A percentile compares a stretch with the other conserved stretches of the same genome.
These are phyloP conservation scores for Allomyces macrogynus DNA, from an alignment of 192 early-diverging fungal species.

Conservation along the genomic window DNA sequence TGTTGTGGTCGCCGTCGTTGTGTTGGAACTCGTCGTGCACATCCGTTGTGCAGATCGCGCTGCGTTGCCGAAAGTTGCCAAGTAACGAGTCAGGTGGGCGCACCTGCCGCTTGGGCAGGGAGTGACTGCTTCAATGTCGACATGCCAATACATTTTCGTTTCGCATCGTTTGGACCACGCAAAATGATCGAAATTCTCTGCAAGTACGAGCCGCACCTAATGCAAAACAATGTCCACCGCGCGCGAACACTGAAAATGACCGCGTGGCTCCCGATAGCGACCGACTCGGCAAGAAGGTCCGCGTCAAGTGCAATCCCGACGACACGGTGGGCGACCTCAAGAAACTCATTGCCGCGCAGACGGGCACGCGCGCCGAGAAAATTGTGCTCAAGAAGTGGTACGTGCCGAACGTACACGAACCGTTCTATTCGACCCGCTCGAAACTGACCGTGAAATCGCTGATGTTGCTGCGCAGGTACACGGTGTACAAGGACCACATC, in stretches of 20 bases:
- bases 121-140: neutral
- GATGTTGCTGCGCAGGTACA: constrained; percentile 36
- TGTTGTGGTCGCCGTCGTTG: too few species aligned
- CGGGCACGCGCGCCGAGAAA: constrained; percentile 68
- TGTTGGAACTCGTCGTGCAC: too few species aligned
- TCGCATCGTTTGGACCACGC: neutral
- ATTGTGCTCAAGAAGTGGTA: constrained; percentile 80
- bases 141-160: neutral
- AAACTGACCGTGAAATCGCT: neutral
- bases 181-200: constrained; percentile 44
- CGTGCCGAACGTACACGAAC: too few species aligned
- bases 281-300: constrained; percentile 72
- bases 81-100: too few species aligned
- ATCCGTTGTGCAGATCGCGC: too few species aligned
- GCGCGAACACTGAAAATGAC: neutral
- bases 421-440: too few species aligned
- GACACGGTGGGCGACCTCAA: constrained; percentile 76
- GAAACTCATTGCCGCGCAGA: constrained; percentile 66
- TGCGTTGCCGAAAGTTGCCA: too few species aligned
- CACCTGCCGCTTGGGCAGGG: too few species aligned
- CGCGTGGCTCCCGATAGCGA: constrained; percentile 19
- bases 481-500: constrained; percentile 67
- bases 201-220: constrained; percentile 15
- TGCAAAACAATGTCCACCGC: too few species aligned
- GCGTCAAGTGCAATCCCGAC: constrained; percentile 63